Evolutionary conservation across 2,329 filamentous ascomycete species (phyloP).

Genomic region (Trichoderma lentiforme): DNA sequence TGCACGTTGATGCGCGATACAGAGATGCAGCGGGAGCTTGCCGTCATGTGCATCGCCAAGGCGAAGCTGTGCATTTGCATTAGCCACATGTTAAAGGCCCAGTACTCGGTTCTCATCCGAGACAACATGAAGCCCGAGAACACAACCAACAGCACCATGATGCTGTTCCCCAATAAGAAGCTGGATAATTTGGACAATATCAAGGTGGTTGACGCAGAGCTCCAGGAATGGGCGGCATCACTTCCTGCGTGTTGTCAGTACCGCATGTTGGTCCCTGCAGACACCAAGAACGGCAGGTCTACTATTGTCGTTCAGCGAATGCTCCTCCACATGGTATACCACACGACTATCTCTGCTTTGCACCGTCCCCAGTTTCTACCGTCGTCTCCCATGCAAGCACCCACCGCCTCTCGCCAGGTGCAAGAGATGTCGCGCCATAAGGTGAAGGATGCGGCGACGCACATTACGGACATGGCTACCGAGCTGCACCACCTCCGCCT

Average conservation of each 20-base stretch:
- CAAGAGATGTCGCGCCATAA: slow-evolving; percentile 80
- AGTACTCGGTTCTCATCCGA: slow-evolving; percentile 87
- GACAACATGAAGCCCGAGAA: slow-evolving; percentile 75
- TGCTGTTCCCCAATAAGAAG: slow-evolving; percentile 86
- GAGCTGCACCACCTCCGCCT: slow-evolving; percentile 70
- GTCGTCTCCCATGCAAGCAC: slow-evolving; percentile 55
- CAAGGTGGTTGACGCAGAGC: slow-evolving; percentile 71
- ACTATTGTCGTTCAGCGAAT: slow-evolving; percentile 69
- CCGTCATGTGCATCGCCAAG: slow-evolving; percentile 87
- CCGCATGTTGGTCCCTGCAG: slow-evolving; percentile 50
- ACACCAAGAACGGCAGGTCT: slow-evolving; percentile 57
- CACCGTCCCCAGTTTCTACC: slow-evolving; percentile 89
- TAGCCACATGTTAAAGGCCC: slow-evolving; percentile 82
- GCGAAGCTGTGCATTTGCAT: slow-evolving; percentile 86
- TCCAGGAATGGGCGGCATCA: slow-evolving; percentile 72
- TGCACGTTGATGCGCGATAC: slow-evolving; percentile 70
- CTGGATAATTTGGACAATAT: slow-evolving; percentile 80
- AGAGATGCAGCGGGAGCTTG: slow-evolving; percentile 72
- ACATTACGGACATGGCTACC: slow-evolving; percentile 80
- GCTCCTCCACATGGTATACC: slow-evolving; percentile 90
- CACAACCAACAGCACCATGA: slow-evolving; percentile 75
- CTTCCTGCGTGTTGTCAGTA: slow-evolving; percentile 72
- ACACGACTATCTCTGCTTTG: slow-evolving; percentile 84
- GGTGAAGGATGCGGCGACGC: slow-evolving; percentile 77
- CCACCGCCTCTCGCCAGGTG: slow-evolving; percentile 60